Evolutionary conservation across 192 early-diverging fungal species (phyloP).

Genomic region (Geranomyces variabilis): DNA sequence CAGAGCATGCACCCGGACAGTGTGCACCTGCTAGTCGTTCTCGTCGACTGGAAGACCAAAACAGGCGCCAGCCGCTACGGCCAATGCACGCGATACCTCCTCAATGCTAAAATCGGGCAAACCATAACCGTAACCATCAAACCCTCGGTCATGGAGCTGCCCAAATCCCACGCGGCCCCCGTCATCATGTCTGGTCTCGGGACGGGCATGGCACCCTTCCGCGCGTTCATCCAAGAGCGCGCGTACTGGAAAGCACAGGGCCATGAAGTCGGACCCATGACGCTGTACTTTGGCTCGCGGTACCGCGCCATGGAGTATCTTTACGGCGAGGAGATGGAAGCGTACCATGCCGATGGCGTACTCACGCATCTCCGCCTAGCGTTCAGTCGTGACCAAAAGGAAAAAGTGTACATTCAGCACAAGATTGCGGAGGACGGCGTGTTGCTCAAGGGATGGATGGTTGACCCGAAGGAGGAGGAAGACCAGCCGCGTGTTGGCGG

Average conservation of each 20-base stretch:
- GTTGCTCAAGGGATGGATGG: conserved; percentile 73
- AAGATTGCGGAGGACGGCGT: conserved; percentile 85
- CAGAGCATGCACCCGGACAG: conserved; percentile 82
- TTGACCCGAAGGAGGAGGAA: conserved; percentile 43
- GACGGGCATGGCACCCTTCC: conserved; percentile 98
- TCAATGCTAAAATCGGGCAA: conserved; percentile 67
- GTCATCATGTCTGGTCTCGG: conserved; percentile 97
- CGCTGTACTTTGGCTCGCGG: conserved; percentile 95
- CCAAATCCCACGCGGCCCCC: conserved; percentile 75
- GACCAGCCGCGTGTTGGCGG: conserved; percentile 27
- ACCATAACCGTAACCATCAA: conserved; percentile 86
- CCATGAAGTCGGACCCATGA: conserved; percentile 87
- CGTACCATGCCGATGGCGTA: conserved; percentile 86
- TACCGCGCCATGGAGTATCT: conserved; percentile 91
- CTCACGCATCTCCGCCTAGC: conserved; percentile 88
- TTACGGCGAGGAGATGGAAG: conserved; percentile 96
- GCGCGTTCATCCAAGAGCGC: conserved; percentile 95
- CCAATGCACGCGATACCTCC: conserved; percentile 91
- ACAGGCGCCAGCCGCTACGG: conserved; percentile 73
- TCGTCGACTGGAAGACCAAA: conserved; percentile 81
- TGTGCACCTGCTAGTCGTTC: conserved; percentile 90
- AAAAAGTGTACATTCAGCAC: conserved; percentile 97
- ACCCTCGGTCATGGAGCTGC: conserved; percentile 96
- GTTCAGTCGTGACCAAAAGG: conserved; percentile 91
- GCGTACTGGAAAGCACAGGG: conserved; percentile 77